These are phyloP conservation scores for Brassica carinata DNA, from an alignment of 345 rosid genomes.

Conservation along the genomic window DNA sequence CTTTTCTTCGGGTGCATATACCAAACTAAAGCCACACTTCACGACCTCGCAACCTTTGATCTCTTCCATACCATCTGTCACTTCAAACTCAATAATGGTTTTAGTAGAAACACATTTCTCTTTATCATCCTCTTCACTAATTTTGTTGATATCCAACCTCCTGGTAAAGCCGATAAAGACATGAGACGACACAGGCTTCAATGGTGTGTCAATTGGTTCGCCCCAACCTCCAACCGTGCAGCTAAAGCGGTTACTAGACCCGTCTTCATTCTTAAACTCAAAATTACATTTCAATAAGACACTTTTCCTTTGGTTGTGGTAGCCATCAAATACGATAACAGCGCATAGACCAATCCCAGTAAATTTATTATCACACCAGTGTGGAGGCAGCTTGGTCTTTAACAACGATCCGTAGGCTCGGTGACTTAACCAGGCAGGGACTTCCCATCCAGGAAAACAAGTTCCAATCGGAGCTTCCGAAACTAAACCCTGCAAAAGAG, in stretches of 20 bases:
- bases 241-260: neutral
- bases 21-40: constrained; percentile 28
- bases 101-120: neutral
- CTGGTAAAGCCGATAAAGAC: constrained; percentile 13
- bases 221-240: constrained; percentile 21
- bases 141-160: neutral
- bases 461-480: neutral
- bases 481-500: neutral
- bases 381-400: constrained; percentile 15
- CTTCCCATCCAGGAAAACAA: constrained; percentile 20
- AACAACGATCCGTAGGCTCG: constrained; percentile 2
- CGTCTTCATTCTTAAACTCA: constrained; percentile 7
- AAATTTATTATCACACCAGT: constrained; percentile 7
- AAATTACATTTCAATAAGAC: constrained; percentile 6
- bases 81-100: neutral
- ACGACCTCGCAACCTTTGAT: neutral
- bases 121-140: neutral
- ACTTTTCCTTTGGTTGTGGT: neutral
- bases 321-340: neutral
- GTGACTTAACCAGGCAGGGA: constrained; percentile 1
- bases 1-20: neutral
- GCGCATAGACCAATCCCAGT: constrained; percentile 21
- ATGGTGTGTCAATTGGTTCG: neutral
- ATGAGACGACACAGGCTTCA: neutral
- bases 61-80: constrained; percentile 21